Evolutionary conservation across 139 green algal genomes (phyloP).

Genomic region (Tetraselmis striata): DNA sequence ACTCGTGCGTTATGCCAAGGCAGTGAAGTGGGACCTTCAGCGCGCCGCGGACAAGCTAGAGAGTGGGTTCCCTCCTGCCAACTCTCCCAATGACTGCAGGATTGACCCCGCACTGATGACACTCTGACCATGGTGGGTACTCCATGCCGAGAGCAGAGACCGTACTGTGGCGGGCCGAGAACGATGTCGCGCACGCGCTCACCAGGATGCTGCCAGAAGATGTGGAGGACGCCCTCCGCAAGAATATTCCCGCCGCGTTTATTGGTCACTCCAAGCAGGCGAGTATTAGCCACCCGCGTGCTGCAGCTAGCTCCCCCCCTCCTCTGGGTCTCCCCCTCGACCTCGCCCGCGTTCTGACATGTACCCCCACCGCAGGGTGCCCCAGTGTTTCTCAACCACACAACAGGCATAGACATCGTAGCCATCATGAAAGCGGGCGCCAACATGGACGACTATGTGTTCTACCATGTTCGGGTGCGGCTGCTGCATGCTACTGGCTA

Average conservation of each 20-base stretch:
- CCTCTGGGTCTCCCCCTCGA: too few relatives aligned
- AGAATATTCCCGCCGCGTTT: background rate
- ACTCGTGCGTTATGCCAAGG: background rate
- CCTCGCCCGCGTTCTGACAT: too few relatives aligned
- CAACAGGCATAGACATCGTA: background rate
- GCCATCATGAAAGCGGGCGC: background rate
- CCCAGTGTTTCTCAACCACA: background rate
- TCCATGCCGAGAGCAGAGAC: background rate
- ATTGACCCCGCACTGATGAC: too few relatives aligned
- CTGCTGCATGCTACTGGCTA: too few relatives aligned
- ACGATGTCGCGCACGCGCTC: background rate
- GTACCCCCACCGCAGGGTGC: background rate
- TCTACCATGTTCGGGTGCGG: background rate
- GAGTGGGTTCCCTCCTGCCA: background rate
- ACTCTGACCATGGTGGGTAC: too few relatives aligned
- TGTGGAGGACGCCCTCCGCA: background rate
- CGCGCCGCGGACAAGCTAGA: background rate
- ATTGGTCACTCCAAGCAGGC: background rate
- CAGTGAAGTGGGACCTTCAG: background rate
- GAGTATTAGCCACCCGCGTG: too few relatives aligned
- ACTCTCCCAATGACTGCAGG: background rate
- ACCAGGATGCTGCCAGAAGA: background rate
- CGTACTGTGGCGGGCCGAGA: background rate
- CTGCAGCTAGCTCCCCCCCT: too few relatives aligned
- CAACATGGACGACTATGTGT: background rate